Base-by-base conservation (phyloP, 768 basidiomycete species). In the Russula earlei region DNA sequence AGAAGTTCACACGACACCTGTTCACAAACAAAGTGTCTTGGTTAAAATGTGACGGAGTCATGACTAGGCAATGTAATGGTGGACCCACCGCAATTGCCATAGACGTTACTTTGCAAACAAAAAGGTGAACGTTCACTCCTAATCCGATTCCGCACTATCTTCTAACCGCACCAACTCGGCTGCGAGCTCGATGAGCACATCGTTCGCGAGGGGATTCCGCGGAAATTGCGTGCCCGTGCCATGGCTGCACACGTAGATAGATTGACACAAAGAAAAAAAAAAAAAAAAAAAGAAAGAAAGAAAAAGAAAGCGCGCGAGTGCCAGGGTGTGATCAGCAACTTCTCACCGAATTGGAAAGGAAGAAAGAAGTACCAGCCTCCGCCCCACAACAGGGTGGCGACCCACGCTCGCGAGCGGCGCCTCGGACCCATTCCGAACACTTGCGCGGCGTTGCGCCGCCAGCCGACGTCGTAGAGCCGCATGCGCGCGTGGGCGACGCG, bases 221-320 rank as follows among this genome's bases (percentile, higher is more conserved):
- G 83, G 82, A 64, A 85, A 91, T 17, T 69, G 72, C 65, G 71
- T 74, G 4, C 89, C 89, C 65, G 88, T 81, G 8, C 88, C 87
- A 27, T 68, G 84, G 55, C 56, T 65, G 49, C 37, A 48, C 49
- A 17, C n/a, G 36, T 11, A 33, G 11, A 33, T 7, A 11, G 31
- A 11, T 33, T 33, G 11, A 33, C 7, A 33, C n/a, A 11, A 11
- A 5, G 36, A 5, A 31, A 42, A 47, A 20, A 37, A 33, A n/a
- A 48, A 17, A 33, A 27, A 25, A 36, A 24, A 37, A 33, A 36
- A 29, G 9, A 33, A 38, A 38, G 15, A 2, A 34, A 27, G 17
- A n/a, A n/a, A n/a, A n/a, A n/a, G n/a, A n/a, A n/a, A n/a, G n/a
- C n/a, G n/a, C n/a, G n/a, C n/a, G n/a, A n/a, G n/a, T n/a, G n/a